Evolutionary conservation across 345 rosid genomes (phyloP).

Genomic region (Cardamine occulta): DNA sequence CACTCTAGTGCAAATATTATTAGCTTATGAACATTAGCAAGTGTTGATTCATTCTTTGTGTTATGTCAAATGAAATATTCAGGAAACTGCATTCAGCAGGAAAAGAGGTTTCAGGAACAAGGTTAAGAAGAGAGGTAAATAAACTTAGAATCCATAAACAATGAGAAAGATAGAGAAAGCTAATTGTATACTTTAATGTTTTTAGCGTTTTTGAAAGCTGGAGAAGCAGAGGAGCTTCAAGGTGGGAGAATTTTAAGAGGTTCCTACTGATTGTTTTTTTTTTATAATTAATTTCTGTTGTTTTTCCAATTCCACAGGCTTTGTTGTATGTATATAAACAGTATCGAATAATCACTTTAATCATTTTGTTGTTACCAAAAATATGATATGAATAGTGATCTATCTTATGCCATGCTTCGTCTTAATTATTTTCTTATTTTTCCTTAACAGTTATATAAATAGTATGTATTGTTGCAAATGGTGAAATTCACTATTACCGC

Average conservation of each 20-base stretch:
- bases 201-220: constrained; percentile 38
- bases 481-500: too few relatives aligned
- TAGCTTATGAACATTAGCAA: not conserved
- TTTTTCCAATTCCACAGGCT: not conserved
- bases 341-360: not conserved
- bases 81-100: constrained; percentile 50
- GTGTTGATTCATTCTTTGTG: constrained; percentile 21
- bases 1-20: too few relatives aligned
- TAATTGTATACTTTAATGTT: constrained; percentile 15
- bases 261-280: not conserved
- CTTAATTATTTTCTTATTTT: not conserved
- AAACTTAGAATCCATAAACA: constrained; percentile 14
- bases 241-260: constrained; percentile 27
- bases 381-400: not conserved
- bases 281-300: not conserved
- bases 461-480: too few relatives aligned
- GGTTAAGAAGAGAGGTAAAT: constrained; percentile 49
- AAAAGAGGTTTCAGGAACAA: constrained; percentile 49
- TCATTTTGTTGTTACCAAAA: not conserved
- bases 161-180: constrained; percentile 10
- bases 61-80: constrained; percentile 22
- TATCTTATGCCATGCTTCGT: not conserved
- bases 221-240: constrained; percentile 32
- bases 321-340: constrained; percentile 21
- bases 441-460: not conserved